A percentile compares a stretch with the other conserved stretches of the same genome.
These are phyloP conservation scores for Pythium brachiatum DNA, from an alignment of 352 stramenopile genomes.

Conservation along the genomic window DNA sequence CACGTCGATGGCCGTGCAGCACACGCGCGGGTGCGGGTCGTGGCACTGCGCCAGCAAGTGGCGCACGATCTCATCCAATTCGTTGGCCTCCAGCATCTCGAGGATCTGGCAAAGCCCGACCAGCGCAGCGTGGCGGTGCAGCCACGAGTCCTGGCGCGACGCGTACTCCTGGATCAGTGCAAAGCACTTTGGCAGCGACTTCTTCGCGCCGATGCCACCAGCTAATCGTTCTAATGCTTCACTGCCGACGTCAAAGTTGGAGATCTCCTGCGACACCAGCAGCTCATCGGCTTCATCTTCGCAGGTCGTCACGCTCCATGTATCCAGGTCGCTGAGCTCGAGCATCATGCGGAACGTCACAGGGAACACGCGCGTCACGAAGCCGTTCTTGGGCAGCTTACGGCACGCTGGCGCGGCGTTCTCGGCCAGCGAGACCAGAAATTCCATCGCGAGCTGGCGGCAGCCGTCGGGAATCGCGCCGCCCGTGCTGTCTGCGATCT, in stretches of 20 bases:
- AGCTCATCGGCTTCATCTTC: slow-evolving; percentile 57
- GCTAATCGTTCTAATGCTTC: slow-evolving; percentile 77
- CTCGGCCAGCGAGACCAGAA: slow-evolving; percentile 77
- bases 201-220: slow-evolving; percentile 56
- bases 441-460: slow-evolving; percentile 81
- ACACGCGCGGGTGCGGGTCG: slow-evolving; percentile 72
- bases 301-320: slow-evolving; percentile 63
- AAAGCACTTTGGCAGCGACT: slow-evolving; percentile 76
- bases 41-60: slow-evolving; percentile 68
- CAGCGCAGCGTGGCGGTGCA: slow-evolving; percentile 72
- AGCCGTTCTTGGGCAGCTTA: slow-evolving; percentile 71
- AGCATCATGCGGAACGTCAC: slow-evolving; percentile 86
- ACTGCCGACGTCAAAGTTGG: slow-evolving; percentile 85
- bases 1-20: slow-evolving; percentile 81
- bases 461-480: slow-evolving; percentile 55
- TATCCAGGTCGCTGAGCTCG: slow-evolving; percentile 69
- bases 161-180: slow-evolving; percentile 75
- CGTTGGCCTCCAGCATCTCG: slow-evolving; percentile 55
- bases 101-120: slow-evolving; percentile 83
- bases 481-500: slow-evolving; percentile 46
- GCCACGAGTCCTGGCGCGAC: slow-evolving; percentile 55
- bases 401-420: slow-evolving; percentile 59
- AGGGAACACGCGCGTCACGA: slow-evolving; percentile 69
- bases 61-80: slow-evolving; percentile 68
- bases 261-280: slow-evolving; percentile 65